Percentiles rank a stretch among this genome's conserved stretches.
Evolutionary conservation across 2,329 filamentous ascomycete genomes (phyloP).

Genomic region (Thelonectria discophora): DNA sequence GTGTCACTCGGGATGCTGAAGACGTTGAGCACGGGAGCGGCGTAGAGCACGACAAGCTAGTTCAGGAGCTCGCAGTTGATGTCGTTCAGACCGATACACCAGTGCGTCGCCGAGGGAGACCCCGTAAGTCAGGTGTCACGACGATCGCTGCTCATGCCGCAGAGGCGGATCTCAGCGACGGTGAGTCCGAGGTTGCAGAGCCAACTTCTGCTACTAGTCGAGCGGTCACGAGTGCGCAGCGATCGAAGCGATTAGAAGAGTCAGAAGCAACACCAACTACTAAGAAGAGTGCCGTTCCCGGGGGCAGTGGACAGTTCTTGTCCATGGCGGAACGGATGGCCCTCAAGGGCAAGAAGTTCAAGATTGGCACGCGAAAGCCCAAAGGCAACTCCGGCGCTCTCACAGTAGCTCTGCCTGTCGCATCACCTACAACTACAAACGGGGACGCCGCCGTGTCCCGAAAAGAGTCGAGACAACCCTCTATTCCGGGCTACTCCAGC

Average conservation of each 20-base stretch:
- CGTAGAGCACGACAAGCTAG: slow-evolving; percentile 29
- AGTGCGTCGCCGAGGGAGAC: slow-evolving; percentile 39
- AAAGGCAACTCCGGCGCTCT: slow-evolving; percentile 13
- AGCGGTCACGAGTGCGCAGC: slow-evolving; percentile 36
- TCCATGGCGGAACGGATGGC: slow-evolving; percentile 68
- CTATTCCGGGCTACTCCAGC: slow-evolving; percentile 3
- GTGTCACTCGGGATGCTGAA: neutral
- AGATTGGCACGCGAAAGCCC: slow-evolving; percentile 54
- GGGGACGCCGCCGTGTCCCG: neutral
- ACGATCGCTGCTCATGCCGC: slow-evolving; percentile 35
- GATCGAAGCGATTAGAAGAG: slow-evolving; percentile 33
- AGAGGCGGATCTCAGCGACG: slow-evolving; percentile 1
- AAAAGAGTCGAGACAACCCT: neutral
- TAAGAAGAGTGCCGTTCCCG: slow-evolving; percentile 18
- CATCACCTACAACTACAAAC: slow-evolving; percentile 6
- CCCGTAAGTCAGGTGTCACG: slow-evolving; percentile 41
- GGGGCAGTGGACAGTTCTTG: slow-evolving; percentile 50
- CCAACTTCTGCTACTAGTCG: slow-evolving; percentile 13
- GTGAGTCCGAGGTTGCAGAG: neutral
- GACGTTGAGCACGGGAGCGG: slow-evolving; percentile 20
- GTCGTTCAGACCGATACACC: slow-evolving; percentile 4
- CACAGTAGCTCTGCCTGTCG: slow-evolving; percentile 13
- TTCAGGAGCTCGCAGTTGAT: slow-evolving; percentile 27
- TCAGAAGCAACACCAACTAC: slow-evolving; percentile 12
- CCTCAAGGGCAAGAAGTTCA: slow-evolving; percentile 62